phyloP scores from a whole-genome alignment of 2,329 filamentous ascomycete species.

The Akanthomyces muscarius region DNA sequence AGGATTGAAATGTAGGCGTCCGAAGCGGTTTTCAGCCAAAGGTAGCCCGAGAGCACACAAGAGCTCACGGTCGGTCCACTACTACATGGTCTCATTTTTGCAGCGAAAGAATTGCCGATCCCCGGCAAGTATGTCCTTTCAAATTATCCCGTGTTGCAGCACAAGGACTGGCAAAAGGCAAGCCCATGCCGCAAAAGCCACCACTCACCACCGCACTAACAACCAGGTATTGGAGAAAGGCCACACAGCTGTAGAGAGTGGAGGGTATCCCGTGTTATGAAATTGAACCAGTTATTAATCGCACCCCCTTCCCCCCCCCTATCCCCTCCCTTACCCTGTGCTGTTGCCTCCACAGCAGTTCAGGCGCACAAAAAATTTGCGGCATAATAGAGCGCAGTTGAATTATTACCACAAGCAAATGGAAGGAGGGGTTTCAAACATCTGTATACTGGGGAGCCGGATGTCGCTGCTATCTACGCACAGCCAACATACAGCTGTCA shows the following conservation, averaged over 20 bases:
- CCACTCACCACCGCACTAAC: neutral
- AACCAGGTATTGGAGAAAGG: neutral
- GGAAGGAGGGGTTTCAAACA: neutral
- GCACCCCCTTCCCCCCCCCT: neutral
- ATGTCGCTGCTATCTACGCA: neutral
- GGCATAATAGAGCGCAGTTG: neutral
- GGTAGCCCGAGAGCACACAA: neutral
- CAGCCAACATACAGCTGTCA: neutral
- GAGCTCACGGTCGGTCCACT: neutral
- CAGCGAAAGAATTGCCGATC: neutral
- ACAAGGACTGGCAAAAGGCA: neutral
- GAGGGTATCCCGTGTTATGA: neutral
- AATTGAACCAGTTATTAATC: neutral
- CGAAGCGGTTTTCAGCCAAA: neutral
- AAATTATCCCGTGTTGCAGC: neutral
- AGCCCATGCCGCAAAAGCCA: neutral
- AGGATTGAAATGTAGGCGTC: neutral
- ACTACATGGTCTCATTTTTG: neutral
- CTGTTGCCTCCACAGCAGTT: neutral
- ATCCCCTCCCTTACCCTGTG: too few species aligned
- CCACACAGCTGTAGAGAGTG: neutral
- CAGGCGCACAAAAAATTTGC: neutral
- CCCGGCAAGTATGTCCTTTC: neutral
- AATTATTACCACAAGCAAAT: neutral
- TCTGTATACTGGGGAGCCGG: neutral